Percentiles rank a stretch among this genome's conserved stretches.
Evolutionary conservation across 2,329 filamentous ascomycete species (phyloP).

Genomic region (Acrocalymma vagum): DNA sequence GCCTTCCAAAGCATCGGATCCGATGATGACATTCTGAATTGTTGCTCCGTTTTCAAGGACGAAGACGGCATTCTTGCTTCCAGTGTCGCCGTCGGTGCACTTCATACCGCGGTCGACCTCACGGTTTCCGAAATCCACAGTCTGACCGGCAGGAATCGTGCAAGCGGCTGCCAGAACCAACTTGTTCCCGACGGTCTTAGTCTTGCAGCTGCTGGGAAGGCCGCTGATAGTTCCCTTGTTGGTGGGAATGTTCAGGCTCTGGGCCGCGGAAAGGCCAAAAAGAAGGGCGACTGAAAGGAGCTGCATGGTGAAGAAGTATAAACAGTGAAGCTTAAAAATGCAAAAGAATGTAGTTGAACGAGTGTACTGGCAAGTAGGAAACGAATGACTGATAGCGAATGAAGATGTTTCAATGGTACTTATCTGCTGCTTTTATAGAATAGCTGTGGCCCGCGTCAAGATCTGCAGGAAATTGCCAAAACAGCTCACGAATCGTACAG

Average conservation of each 20-base stretch:
- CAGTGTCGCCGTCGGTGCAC: conserved; percentile 1
- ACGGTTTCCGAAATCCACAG: conserved; percentile 5
- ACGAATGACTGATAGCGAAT: no score
- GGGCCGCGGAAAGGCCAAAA: conserved; percentile 34
- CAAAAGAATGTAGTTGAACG: no score
- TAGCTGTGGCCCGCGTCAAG: no score
- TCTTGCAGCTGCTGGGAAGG: not conserved
- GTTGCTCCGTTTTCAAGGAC: conserved; percentile 56
- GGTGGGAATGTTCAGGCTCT: conserved; percentile 6
- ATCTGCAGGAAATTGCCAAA: no score
- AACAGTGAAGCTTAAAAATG: no score
- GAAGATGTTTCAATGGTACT: no score
- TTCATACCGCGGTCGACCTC: conserved; percentile 8
- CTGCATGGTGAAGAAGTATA: not conserved
- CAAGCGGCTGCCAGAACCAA: not conserved
- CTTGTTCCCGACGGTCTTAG: not conserved
- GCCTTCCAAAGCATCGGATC: conserved; percentile 55
- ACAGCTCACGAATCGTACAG: no score
- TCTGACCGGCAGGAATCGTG: not conserved
- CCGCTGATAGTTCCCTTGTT: not conserved
- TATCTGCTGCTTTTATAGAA: no score
- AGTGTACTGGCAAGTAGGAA: no score
- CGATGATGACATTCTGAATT: conserved; percentile 60
- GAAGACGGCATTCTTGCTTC: conserved; percentile 51
- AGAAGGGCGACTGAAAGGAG: conserved; percentile 23